Base-by-base conservation (phyloP, 345 rosid species). In the Corchorus capsularis region DNA sequence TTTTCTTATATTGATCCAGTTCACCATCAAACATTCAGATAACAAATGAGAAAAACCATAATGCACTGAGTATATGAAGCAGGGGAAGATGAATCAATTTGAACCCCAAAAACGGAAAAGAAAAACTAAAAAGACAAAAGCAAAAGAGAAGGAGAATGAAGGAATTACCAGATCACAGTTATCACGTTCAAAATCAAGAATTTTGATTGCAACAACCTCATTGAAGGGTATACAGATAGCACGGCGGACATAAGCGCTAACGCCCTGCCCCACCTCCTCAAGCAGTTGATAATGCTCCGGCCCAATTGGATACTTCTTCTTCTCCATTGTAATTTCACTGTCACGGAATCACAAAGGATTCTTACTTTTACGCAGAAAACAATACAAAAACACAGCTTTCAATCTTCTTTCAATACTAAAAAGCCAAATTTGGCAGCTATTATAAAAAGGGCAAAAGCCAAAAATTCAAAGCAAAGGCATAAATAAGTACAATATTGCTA, bases 151-250 rank as follows among this genome's bases (percentile, higher is more conserved):
- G 4, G 1, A 1, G 22, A 43, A 72, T 22, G 53, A 53, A 27
- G n/a, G 35, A 37, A 71, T 60, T 82, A 94, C 99, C 93, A 95
- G 87, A 81, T 95, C 98, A 78, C 86, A 83, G 75, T 93, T 93
- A 73, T 89, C 92, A 34, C 99, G 96, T 80, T 95, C 99, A 54
- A 95, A 95, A 80, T 95, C 99, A 66, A 95, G 97, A 83, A 95
- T 92, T 91, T 95, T 95, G 80, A 95, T 88, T 41, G 98, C 97
- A 61, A 95, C 96, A 70, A 93, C 75, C 81, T 95, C 96, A 60
- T 87, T 84, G 73, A 86, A 80, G 0, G 97, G 87, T 46, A 88
- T 76, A 56, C 99, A 95, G 49, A 92, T 75, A 72, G 98, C 96
- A 19, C 98, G 97, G 65, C 85, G 92, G 41, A 95, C 98, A 8